Evolutionary conservation across 2,329 filamentous ascomycete genomes (phyloP).

Genomic region (Tolypocladium tundrense): DNA sequence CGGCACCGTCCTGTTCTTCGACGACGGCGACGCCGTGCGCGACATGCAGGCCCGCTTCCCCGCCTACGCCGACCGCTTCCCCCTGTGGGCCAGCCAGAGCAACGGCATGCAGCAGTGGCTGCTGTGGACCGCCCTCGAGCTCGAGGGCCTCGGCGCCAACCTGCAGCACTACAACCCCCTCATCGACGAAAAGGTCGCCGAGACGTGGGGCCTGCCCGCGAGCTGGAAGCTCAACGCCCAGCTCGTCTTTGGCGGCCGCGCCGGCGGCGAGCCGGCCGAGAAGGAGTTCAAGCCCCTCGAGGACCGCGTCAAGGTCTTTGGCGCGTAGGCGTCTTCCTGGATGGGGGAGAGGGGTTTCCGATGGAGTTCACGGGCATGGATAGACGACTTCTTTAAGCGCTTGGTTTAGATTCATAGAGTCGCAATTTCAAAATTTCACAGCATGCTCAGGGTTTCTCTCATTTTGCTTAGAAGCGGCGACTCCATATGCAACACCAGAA

Average conservation of each 20-base stretch:
- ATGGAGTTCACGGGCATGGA: background rate
- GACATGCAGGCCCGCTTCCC: conserved; percentile 59
- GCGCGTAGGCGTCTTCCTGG: conserved; percentile 21
- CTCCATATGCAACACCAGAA: background rate
- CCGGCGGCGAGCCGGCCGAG: conserved; percentile 42
- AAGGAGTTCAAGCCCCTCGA: conserved; percentile 58
- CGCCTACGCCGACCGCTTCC: conserved; percentile 70
- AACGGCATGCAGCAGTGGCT: conserved; percentile 70
- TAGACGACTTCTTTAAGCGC: conserved; percentile 1
- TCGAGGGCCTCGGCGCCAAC: conserved; percentile 78
- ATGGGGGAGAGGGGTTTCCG: background rate
- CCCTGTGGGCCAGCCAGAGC: conserved; percentile 64
- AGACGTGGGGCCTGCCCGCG: conserved; percentile 58
- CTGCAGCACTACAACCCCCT: conserved; percentile 91
- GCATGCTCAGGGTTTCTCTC: no score
- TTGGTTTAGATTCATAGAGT: conserved; percentile 5
- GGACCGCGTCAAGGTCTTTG: conserved; percentile 56
- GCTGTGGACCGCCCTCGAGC: conserved; percentile 72
- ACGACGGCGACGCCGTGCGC: conserved; percentile 60
- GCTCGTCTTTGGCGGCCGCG: conserved; percentile 68
- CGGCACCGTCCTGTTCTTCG: conserved; percentile 82
- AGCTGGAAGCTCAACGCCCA: conserved; percentile 73
- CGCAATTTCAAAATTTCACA: background rate
- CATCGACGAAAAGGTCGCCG: conserved; percentile 61
- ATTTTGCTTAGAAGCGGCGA: background rate